Base-by-base conservation (phyloP, 805 yeast species). In the Candida sonorensis region DNA sequence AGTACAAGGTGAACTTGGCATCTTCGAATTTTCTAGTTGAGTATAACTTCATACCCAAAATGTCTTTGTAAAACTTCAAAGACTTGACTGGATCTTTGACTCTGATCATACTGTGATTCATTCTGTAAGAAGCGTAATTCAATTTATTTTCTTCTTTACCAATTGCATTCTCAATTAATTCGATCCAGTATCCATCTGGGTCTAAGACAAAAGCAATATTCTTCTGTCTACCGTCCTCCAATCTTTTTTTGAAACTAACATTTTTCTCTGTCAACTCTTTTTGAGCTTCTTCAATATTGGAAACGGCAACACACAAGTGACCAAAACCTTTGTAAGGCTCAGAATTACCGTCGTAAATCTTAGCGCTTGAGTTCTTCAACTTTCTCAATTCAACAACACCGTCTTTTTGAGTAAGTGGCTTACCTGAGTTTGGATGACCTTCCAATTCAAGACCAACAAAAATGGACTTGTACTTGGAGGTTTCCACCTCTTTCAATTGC, bases 161-260 rank as follows among this genome's bases (percentile, higher is more conserved):
- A 23, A 63, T 43, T 13, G 61, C 66, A 45, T 72, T 78, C 50
- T 76, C 77, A 45, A 90, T 73, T 50, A 90, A 62, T 66, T 90
- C 98, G 49, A 90, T 73, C 98, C 98, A 90, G 64, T 92, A 92
- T 48, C 92, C 92, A 60, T 90, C 90, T 6, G 97, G 97, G 51
- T 92, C 98, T 46, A 88, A 71, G 6, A 81, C 94, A 59, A 90
- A 92, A 0, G 97, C 97, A 63, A 92, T 88, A 57, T 86, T 71
- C 59, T 77, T 79, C 62, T 85, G 95, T 60, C 96, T 77, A 23
- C 98, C 98, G 53, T 90, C 97, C 23, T 74, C 59, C 44, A 88
- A 65, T 52, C 68, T 83, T 68, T 90, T 92, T 61, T 88, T 75
- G 67, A 90, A 90, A 31, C 60, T 54, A 34, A 81, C 96, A 14